Conservation (phyloP, 495 filamentous ascomycete species). For the Ascodesmis nigricans region DNA sequence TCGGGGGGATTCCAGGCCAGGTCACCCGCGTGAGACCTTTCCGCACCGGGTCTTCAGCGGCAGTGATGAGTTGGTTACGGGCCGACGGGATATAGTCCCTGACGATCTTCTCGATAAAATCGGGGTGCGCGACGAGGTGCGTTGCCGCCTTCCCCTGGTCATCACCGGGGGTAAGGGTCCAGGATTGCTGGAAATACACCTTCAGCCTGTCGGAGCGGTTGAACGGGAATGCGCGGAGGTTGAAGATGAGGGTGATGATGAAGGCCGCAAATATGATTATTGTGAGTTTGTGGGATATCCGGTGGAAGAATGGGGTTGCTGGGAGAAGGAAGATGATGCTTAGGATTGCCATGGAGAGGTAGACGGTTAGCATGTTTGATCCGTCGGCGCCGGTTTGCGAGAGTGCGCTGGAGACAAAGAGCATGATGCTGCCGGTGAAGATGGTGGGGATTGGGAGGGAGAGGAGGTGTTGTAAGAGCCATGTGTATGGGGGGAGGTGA, state of each 20-base stretch:
- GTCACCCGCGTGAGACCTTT: slow-evolving; percentile 39
- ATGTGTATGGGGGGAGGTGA: slow-evolving; percentile 56
- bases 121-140: slow-evolving; percentile 46
- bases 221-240: slow-evolving; percentile 75
- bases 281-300: slow-evolving; percentile 64
- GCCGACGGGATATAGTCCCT: slow-evolving; percentile 45
- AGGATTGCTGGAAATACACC: slow-evolving; percentile 60
- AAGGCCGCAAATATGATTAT: slow-evolving; percentile 52
- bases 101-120: slow-evolving; percentile 46
- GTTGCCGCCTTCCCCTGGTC: slow-evolving; percentile 39
- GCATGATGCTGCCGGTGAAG: slow-evolving; percentile 46
- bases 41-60: slow-evolving; percentile 22
- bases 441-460: slow-evolving; percentile 55
- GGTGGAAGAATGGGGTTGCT: slow-evolving; percentile 63
- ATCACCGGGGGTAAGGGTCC: slow-evolving; percentile 67
- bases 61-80: slow-evolving; percentile 35
- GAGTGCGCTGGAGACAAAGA: slow-evolving; percentile 49
- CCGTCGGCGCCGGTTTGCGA: slow-evolving; percentile 69
- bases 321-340: slow-evolving; percentile 57
- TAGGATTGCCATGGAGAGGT: slow-evolving; percentile 43
- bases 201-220: slow-evolving; percentile 58
- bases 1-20: slow-evolving; percentile 45
- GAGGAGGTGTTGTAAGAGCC: slow-evolving; percentile 68
- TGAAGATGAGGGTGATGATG: slow-evolving; percentile 61
- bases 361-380: slow-evolving; percentile 37